Evolutionary conservation across 768 basidiomycete genomes (phyloP), one percentile per base, ranked within the genome.

Genomic region (Hericium rajendrae): DNA sequence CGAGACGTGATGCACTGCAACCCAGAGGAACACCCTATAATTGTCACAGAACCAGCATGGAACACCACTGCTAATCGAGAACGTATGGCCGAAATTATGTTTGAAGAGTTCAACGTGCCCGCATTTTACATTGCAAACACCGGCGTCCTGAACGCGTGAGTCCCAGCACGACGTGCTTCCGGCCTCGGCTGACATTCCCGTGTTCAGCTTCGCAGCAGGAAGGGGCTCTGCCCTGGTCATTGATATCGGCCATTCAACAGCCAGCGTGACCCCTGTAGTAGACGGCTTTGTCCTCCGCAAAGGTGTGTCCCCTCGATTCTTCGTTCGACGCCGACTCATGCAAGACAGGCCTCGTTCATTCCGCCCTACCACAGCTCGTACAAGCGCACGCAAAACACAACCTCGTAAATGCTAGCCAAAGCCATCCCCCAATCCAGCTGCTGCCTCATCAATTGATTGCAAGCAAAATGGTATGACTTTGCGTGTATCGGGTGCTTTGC

Each of bases 281-380:
- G 97, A 99, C 64, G 97, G 97, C 4, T 99, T 97, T 66, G 97
- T 98, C 46, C 82, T 99, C 48, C 80, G 94, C 65, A 97, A 95
- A 81, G 95, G 95, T 86, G 48, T 48, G 69, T 56, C 12, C 5
- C 46, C 24, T 2, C 41, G 49, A 28, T 53, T 53, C 15, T 20
- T 20, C 2, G 26, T 51, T 20, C 16, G 13, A n/a, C 32, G 32
- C 32, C 32, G 32, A 32, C 32, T 32, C 32, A 32, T 8, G 32
- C 9, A 32, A 37, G 43, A 10, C 55, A 97, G 95, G 94, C 48
- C 85, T 97, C 22, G 72, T 79, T 20, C 82, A 82, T 64, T 91
- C 91, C 39, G 66, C 83, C 6, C 75, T 93, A 13, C 89, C 91
- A 20, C 81, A 82, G 68, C 82, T 97, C 38, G 82, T 98, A 11